phyloP scores from a whole-genome alignment of 75 land plant species.

The Adiantum capillusveneris region DNA sequence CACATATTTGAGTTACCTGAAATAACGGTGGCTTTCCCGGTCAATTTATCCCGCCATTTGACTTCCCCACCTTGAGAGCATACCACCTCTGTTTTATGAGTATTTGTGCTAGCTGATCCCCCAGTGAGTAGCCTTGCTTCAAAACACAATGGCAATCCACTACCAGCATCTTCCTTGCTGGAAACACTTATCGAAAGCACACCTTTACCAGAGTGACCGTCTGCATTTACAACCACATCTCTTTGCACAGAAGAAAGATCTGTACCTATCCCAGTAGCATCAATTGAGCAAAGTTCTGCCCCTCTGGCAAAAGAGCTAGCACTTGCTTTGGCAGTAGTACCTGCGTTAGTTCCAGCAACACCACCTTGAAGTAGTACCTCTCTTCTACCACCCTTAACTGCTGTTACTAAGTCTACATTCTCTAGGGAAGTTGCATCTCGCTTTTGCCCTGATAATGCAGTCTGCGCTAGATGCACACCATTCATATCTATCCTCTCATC shows the following conservation, averaged over 20 bases:
- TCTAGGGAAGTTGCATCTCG: conserved; percentile 2
- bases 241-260: neutral
- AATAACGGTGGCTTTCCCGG: conserved; percentile 78
- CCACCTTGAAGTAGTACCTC: neutral
- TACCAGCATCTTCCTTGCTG: conserved; percentile 52
- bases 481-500: conserved; percentile 33
- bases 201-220: conserved; percentile 18
- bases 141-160: conserved; percentile 44
- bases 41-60: conserved; percentile 77
- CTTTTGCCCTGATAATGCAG: neutral
- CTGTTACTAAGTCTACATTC: neutral
- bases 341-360: neutral
- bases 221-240: conserved; percentile 13
- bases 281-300: neutral
- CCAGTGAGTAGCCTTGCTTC: conserved; percentile 66
- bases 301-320: neutral
- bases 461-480: conserved; percentile 9
- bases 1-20: conserved; percentile 74
- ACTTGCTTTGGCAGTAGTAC: neutral
- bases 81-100: conserved; percentile 46
- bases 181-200: conserved; percentile 55
- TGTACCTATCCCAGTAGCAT: neutral
- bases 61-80: conserved; percentile 65
- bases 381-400: neutral
- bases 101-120: conserved; percentile 16